Evolutionary conservation across 495 filamentous ascomycete species (phyloP).

Genomic region (Durotheca rogersii): DNA sequence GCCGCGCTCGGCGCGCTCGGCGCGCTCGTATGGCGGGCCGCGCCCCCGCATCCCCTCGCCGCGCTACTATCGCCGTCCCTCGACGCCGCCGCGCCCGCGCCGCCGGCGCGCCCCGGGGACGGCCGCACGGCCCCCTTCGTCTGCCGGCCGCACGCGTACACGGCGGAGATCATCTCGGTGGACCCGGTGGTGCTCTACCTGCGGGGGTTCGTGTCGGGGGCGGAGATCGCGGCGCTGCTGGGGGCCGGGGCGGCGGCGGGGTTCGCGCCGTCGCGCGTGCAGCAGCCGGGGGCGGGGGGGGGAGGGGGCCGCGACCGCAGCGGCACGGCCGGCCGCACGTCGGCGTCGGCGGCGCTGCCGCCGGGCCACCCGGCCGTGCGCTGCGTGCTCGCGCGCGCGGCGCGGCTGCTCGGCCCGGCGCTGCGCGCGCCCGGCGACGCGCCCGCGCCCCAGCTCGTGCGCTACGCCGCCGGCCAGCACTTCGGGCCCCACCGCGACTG

Average conservation of each 20-base stretch:
- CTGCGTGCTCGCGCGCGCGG: conserved; percentile 45
- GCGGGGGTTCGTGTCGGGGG: conserved; percentile 40
- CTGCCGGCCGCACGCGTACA: conserved; percentile 42
- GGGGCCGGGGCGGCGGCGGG: conserved; percentile 40
- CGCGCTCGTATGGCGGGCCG: no score
- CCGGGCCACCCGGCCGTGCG: conserved; percentile 42
- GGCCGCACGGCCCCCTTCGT: conserved; percentile 5
- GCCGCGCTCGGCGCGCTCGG: no score
- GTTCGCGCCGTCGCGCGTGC: conserved; percentile 45
- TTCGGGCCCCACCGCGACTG: conserved; percentile 54
- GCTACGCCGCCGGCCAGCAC: conserved; percentile 44
- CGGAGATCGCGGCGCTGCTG: conserved; percentile 42
- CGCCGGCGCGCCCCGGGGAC: no score
- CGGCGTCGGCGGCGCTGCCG: conserved; percentile 45
- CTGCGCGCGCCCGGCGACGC: conserved; percentile 48
- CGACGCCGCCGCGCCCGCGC: conserved; percentile 2
- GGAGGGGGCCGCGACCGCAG: no score
- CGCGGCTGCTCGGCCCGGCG: conserved; percentile 48
- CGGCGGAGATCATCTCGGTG: conserved; percentile 46
- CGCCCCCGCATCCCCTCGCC: no score
- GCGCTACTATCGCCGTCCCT: conserved; percentile 1
- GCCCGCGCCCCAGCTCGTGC: conserved; percentile 52
- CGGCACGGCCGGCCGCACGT: conserved; percentile 45
- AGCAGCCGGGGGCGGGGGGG: conserved; percentile 40
- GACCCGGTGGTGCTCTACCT: conserved; percentile 52